Conservation (phyloP, 139 green algal species). For the Astrephomene gubernaculifera region DNA sequence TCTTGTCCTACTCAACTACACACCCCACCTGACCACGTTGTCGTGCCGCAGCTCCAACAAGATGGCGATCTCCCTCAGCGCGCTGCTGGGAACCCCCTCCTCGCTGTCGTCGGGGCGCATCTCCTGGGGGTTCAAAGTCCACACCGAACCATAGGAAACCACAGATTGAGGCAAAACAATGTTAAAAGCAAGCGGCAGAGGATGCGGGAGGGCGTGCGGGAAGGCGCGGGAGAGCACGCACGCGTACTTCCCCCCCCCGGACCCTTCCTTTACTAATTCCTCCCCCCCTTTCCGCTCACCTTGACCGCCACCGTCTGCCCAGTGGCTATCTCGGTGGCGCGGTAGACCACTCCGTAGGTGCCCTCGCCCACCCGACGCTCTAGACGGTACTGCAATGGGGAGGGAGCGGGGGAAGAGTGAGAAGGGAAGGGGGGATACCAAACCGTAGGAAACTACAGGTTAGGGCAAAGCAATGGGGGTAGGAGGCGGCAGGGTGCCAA, state of each 20-base stretch:
- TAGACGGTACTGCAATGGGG: conserved; percentile 15
- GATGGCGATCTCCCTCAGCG: conserved; percentile 90
- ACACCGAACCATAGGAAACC: too few species aligned
- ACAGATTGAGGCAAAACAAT: too few species aligned
- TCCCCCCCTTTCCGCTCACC: conserved; percentile 37
- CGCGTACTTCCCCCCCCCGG: not conserved
- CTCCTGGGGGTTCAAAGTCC: conserved; percentile 16
- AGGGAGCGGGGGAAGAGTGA: not conserved
- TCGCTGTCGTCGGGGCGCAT: conserved; percentile 53
- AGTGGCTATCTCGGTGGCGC: conserved; percentile 77
- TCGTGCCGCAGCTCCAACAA: conserved; percentile 84
- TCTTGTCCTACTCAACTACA: too few species aligned
- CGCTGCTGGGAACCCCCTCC: conserved; percentile 85
- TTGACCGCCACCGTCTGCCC: conserved; percentile 93
- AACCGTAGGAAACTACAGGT: too few species aligned
- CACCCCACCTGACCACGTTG: conserved; percentile 65
- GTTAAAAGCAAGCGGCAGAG: too few species aligned
- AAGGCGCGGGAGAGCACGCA: too few species aligned
- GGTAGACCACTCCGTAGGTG: conserved; percentile 99
- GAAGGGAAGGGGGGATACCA: too few species aligned
- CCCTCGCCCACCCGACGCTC: conserved; percentile 49
- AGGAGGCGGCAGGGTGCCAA: not conserved
- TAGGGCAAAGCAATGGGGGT: too few species aligned
- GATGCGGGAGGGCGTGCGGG: too few species aligned
- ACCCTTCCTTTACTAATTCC: too few species aligned